Evolutionary conservation across 805 yeast genomes (phyloP).

Genomic region (Cephaloascus albidus): DNA sequence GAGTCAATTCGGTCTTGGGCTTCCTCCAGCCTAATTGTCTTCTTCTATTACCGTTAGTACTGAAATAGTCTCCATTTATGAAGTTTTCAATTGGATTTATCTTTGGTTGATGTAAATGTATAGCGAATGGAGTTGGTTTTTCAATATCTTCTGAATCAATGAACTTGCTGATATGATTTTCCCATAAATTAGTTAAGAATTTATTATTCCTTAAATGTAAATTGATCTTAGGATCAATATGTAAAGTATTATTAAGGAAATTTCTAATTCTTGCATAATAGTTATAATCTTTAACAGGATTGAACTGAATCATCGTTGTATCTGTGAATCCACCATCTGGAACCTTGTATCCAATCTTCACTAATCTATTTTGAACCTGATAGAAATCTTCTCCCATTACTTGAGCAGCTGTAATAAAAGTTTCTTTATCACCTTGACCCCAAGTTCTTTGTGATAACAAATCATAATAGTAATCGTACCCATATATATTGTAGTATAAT

Average conservation of each 20-base stretch:
- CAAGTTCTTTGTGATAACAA: slow-evolving; percentile 47
- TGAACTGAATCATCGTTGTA: slow-evolving; percentile 10
- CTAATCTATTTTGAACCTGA: slow-evolving; percentile 12
- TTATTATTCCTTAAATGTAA: background rate
- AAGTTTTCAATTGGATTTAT: background rate
- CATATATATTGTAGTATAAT: slow-evolving; percentile 56
- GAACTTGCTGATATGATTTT: background rate
- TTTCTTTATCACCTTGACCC: slow-evolving; percentile 80
- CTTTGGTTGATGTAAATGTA: background rate
- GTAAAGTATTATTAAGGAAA: background rate
- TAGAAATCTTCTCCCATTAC: slow-evolving; percentile 38
- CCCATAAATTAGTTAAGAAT: background rate
- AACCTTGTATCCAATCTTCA: slow-evolving; percentile 14
- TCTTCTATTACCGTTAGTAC: background rate
- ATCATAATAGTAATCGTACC: slow-evolving; percentile 51
- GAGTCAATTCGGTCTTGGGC: background rate
- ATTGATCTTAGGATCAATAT: background rate
- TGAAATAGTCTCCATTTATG: background rate
- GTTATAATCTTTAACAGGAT: slow-evolving; percentile 12
- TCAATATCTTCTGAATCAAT: background rate
- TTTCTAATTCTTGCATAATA: slow-evolving; percentile 4
- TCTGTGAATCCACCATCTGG: background rate
- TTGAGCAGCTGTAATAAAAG: slow-evolving; percentile 62
- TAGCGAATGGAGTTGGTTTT: background rate
- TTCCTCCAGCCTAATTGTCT: background rate